These are phyloP conservation scores for Mycena galericulata DNA, from an alignment of 768 basidiomycete species.

Conservation along the genomic window DNA sequence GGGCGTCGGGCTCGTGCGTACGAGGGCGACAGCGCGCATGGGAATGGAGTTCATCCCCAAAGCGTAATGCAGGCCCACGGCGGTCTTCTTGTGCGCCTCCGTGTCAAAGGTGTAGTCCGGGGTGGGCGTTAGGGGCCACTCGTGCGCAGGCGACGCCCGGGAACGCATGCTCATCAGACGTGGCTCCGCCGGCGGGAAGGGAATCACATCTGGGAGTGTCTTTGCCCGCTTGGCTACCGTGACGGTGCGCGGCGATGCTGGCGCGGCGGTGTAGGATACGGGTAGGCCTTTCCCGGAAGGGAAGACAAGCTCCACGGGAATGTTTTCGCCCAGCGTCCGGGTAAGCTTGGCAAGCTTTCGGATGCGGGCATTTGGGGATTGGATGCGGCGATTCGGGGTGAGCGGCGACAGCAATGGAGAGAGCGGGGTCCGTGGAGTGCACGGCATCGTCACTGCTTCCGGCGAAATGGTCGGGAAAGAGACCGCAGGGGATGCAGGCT, in stretches of 20 bases:
- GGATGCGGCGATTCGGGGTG: conserved; percentile 37
- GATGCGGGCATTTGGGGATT: conserved; percentile 50
- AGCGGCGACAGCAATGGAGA: conserved; percentile 34
- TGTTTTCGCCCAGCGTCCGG: conserved; percentile 63
- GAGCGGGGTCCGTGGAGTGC: conserved; percentile 23
- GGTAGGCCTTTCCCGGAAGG: conserved; percentile 20
- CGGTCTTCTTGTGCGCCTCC: conserved; percentile 17
- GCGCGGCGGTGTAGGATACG: neutral
- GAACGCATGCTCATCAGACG: neutral
- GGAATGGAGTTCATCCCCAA: conserved; percentile 25
- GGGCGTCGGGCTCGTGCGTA: neutral
- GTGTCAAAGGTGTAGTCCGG: conserved; percentile 23
- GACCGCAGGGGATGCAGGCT: neutral
- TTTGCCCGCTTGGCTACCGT: conserved; percentile 7
- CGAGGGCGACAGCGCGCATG: neutral
- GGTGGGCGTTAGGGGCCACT: conserved; percentile 28
- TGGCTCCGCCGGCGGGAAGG: neutral
- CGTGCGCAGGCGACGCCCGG: neutral
- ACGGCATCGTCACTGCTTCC: neutral
- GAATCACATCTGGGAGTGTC: neutral
- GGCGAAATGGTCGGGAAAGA: neutral
- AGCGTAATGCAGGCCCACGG: conserved; percentile 34
- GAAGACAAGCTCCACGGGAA: conserved; percentile 63
- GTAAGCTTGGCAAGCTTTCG: conserved; percentile 63
- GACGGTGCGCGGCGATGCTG: neutral